A percentile compares a stretch with the other conserved stretches of the same genome.
These are phyloP conservation scores for Leptodermis oblonga DNA, from an alignment of 257 asterid species.

Conservation along the genomic window DNA sequence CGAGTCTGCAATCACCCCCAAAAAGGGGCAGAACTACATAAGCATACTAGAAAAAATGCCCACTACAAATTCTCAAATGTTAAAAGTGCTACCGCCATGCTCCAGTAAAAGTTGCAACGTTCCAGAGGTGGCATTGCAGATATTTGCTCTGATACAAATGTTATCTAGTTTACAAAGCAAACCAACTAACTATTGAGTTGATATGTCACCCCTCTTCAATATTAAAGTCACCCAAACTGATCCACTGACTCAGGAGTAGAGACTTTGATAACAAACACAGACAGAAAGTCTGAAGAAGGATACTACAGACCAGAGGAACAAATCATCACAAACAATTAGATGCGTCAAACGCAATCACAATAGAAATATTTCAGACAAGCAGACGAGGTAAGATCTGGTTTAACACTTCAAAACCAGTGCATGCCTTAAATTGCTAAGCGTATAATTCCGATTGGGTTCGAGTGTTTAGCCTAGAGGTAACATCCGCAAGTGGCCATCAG, in stretches of 20 bases:
- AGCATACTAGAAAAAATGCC: not conserved
- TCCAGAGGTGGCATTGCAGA: not conserved
- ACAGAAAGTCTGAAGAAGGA: not conserved
- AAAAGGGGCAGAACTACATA: not conserved
- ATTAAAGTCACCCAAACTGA: not conserved
- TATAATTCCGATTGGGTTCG: too few relatives aligned
- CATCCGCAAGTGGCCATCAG: too few relatives aligned
- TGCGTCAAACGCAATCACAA: not conserved
- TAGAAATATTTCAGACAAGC: not conserved
- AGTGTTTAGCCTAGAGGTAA: too few relatives aligned
- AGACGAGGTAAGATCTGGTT: not conserved
- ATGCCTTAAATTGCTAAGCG: not conserved
- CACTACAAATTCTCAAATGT: not conserved
- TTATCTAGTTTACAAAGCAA: not conserved
- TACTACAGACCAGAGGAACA: not conserved
- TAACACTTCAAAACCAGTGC: not conserved
- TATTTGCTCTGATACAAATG: not conserved
- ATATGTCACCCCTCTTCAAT: not conserved
- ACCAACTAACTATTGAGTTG: not conserved
- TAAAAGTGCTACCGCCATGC: not conserved
- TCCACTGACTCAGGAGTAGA: not conserved
- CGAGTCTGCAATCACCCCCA: constrained; percentile 63
- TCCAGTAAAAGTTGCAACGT: not conserved
- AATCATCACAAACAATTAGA: not conserved
- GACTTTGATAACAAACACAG: not conserved